Conservation (phyloP, 208 protist species). For the Wallacemonas rigidus region DNA sequence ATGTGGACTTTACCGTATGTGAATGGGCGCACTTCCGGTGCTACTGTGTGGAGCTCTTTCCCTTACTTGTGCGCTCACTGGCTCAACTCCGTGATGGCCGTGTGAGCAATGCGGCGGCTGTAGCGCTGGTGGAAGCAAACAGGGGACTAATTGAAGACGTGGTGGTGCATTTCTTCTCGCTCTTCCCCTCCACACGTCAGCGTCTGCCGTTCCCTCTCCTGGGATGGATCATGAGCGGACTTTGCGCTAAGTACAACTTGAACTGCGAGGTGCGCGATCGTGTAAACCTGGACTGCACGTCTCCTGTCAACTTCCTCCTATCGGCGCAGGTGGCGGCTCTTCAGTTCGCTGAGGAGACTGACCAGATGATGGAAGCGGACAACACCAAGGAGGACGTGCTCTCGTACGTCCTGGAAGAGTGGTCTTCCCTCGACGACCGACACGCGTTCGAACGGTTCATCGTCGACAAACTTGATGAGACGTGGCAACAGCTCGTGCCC, state of each 20-base stretch:
- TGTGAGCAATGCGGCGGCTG: not conserved
- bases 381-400: constrained; percentile 30
- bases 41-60: constrained; percentile 33
- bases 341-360: constrained; percentile 45
- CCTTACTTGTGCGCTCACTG: constrained; percentile 30
- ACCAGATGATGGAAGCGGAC: constrained; percentile 31
- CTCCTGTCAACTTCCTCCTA: constrained; percentile 47
- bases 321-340: constrained; percentile 34
- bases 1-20: constrained; percentile 25
- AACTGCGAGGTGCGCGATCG: constrained; percentile 14
- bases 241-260: constrained; percentile 15
- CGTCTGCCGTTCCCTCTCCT: constrained; percentile 32
- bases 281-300: constrained; percentile 43
- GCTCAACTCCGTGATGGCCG: constrained; percentile 26
- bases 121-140: constrained; percentile 19
- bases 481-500: constrained; percentile 34
- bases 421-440: constrained; percentile 20
- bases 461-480: constrained; percentile 18
- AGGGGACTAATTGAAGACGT: constrained; percentile 26
- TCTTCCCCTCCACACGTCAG: constrained; percentile 36
- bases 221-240: constrained; percentile 30
- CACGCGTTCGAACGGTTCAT: constrained; percentile 10
- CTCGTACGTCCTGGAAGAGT: constrained; percentile 32
- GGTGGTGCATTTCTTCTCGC: constrained; percentile 30
- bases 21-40: constrained; percentile 45